Evolutionary conservation across 805 yeast species (phyloP).

Genomic region (Hanseniaspora vineae): DNA sequence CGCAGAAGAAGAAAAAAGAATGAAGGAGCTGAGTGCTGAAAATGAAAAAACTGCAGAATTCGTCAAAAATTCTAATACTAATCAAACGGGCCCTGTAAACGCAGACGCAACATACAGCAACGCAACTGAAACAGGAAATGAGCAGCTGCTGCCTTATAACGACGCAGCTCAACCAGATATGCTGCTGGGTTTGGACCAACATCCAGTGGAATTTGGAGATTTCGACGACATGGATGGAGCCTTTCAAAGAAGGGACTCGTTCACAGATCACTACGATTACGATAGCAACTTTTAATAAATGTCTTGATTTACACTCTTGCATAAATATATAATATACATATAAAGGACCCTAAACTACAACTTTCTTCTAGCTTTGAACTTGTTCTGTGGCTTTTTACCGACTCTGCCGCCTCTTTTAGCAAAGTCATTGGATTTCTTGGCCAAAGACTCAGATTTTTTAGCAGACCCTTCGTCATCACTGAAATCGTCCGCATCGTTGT

Average conservation of each 20-base stretch:
- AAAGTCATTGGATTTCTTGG: slow-evolving; percentile 9
- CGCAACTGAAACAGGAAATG: not conserved
- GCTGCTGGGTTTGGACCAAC: not conserved
- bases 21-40: no score
- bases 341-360: slow-evolving; percentile 1
- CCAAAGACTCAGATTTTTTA: slow-evolving; percentile 17
- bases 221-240: slow-evolving; percentile 22
- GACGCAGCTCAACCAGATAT: not conserved
- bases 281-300: slow-evolving; percentile 5
- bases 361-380: slow-evolving; percentile 18
- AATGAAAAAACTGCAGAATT: slow-evolving; percentile 1
- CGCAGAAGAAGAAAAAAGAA: slow-evolving; percentile 1
- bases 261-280: slow-evolving; percentile 14
- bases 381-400: slow-evolving; percentile 16
- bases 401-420: slow-evolving; percentile 16
- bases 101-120: not conserved
- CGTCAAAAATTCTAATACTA: not conserved
- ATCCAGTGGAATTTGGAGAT: slow-evolving; percentile 15
- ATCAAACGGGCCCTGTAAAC: not conserved
- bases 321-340: not conserved
- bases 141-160: not conserved
- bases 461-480: slow-evolving; percentile 32
- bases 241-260: slow-evolving; percentile 21
- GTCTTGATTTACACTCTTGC: slow-evolving; percentile 1
- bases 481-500: slow-evolving; percentile 39